phyloP scores from a whole-genome alignment of 2,329 filamentous ascomycete species.

The Ceratocystis lukuohia region DNA sequence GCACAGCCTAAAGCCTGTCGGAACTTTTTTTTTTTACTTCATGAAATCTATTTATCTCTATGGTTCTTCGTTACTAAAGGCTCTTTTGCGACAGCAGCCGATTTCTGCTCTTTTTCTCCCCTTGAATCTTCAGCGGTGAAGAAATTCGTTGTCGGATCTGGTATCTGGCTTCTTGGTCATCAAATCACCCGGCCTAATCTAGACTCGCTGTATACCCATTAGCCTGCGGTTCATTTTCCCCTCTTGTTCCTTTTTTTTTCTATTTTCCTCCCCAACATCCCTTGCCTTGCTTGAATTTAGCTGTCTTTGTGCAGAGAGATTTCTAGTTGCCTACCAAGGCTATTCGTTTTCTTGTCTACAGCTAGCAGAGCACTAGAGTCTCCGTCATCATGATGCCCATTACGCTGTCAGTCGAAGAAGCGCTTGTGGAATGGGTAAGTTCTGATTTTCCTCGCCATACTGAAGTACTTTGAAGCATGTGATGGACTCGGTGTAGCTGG shows the following conservation, averaged over 20 bases:
- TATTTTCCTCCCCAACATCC: constrained; percentile 10
- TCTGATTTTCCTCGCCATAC: not conserved
- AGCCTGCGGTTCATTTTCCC: not conserved
- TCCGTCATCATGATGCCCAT: constrained; percentile 10
- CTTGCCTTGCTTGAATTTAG: constrained; percentile 2
- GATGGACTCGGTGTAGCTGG: not conserved
- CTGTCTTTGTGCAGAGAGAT: not conserved
- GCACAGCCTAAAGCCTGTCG: not conserved
- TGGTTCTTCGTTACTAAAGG: not conserved
- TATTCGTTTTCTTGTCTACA: constrained; percentile 10
- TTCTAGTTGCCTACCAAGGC: constrained; percentile 9
- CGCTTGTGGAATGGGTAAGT: constrained; percentile 19
- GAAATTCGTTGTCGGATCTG: constrained; percentile 10
- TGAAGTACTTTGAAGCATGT: not conserved
- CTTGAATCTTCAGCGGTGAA: constrained; percentile 3
- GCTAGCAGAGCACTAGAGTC: constrained; percentile 7
- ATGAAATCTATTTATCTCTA: not conserved
- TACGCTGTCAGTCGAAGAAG: constrained; percentile 16
- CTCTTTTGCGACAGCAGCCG: not conserved
- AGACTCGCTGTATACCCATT: not conserved
- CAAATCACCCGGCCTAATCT: not conserved
- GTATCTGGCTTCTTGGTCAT: constrained; percentile 10
- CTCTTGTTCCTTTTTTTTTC: not conserved
- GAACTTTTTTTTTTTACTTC: not conserved
- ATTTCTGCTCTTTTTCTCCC: not conserved